A percentile compares a stretch with the other conserved stretches of the same genome.
phyloP scores from a whole-genome alignment of 768 basidiomycete species.

The Imleria badia region DNA sequence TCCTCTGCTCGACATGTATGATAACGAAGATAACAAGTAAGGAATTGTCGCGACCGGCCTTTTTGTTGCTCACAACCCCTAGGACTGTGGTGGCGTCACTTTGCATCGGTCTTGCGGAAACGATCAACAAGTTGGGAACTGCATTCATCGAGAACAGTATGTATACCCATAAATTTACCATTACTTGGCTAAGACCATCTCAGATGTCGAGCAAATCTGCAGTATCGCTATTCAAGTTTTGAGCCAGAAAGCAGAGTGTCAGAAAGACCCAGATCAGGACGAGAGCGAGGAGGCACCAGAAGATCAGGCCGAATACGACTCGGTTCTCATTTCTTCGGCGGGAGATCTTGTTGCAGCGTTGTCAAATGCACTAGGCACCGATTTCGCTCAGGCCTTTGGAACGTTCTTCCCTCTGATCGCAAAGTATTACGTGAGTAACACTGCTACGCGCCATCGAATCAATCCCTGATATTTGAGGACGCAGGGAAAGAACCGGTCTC shows the following conservation, averaged over 20 bases:
- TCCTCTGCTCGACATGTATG: slow-evolving; percentile 83
- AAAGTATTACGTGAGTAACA: slow-evolving; percentile 80
- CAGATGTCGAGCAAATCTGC: slow-evolving; percentile 77
- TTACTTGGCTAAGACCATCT: slow-evolving; percentile 4
- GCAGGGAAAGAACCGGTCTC: slow-evolving; percentile 82
- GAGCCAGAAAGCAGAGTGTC: slow-evolving; percentile 93
- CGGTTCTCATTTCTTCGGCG: slow-evolving; percentile 90
- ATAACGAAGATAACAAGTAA: slow-evolving; percentile 96
- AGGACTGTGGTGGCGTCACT: slow-evolving; percentile 88
- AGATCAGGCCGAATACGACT: slow-evolving; percentile 94
- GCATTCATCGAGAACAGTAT: slow-evolving; percentile 76
- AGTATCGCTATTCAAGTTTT: slow-evolving; percentile 82
- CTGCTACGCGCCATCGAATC: not conserved
- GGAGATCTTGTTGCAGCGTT: slow-evolving; percentile 91
- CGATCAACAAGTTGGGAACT: slow-evolving; percentile 89
- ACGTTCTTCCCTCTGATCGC: slow-evolving; percentile 89
- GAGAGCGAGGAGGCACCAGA: slow-evolving; percentile 83
- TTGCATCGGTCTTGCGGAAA: slow-evolving; percentile 87
- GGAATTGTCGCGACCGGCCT: slow-evolving; percentile 31
- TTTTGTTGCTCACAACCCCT: slow-evolving; percentile 13
- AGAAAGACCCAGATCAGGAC: slow-evolving; percentile 93
- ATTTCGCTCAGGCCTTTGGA: slow-evolving; percentile 78
- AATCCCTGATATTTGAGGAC: not conserved
- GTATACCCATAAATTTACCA: slow-evolving; percentile 28
- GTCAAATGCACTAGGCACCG: slow-evolving; percentile 79